Conservation (phyloP, 331 rosid genomes). For the Dryas integrifolia region DNA sequence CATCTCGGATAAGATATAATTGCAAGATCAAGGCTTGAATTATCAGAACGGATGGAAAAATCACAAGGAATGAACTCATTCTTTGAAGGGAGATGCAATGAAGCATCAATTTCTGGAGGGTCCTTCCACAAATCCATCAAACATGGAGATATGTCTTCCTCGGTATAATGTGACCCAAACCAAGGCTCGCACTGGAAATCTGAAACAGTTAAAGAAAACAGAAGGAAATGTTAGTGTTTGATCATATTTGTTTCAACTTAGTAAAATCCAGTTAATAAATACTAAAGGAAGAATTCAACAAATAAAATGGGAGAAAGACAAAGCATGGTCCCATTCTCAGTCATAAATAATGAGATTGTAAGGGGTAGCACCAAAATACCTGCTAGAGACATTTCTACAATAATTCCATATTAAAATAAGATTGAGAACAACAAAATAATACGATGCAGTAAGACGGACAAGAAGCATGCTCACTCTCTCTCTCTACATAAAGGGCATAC, state of each 20-base stretch:
- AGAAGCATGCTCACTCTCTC: not conserved
- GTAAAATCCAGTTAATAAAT: slow-evolving; percentile 7
- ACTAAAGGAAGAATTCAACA: not conserved
- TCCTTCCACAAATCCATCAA: slow-evolving; percentile 75
- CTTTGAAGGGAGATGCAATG: slow-evolving; percentile 79
- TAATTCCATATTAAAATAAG: not conserved
- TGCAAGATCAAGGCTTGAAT: slow-evolving; percentile 30
- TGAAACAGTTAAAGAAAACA: slow-evolving; percentile 34
- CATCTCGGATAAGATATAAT: slow-evolving; percentile 58
- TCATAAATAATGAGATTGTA: not conserved
- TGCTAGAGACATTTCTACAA: slow-evolving; percentile 3
- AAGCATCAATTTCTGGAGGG: slow-evolving; percentile 69
- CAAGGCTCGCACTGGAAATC: slow-evolving; percentile 76
- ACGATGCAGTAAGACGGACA: not conserved
- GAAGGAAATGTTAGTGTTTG: not conserved
- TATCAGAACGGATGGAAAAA: slow-evolving; percentile 66
- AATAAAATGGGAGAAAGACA: slow-evolving; percentile 4
- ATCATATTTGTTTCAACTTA: slow-evolving; percentile 15
- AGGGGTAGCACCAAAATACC: not conserved
- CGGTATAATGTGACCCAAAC: slow-evolving; percentile 80
- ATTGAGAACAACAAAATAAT: not conserved
- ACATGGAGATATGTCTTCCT: slow-evolving; percentile 64
- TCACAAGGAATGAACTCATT: slow-evolving; percentile 92
- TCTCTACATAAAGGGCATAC: not conserved
- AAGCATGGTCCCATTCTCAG: not conserved